Percentiles rank a stretch among this genome's conserved stretches.
phyloP scores from a whole-genome alignment of 805 yeast genomes.

The Dipodascus geniculatus region DNA sequence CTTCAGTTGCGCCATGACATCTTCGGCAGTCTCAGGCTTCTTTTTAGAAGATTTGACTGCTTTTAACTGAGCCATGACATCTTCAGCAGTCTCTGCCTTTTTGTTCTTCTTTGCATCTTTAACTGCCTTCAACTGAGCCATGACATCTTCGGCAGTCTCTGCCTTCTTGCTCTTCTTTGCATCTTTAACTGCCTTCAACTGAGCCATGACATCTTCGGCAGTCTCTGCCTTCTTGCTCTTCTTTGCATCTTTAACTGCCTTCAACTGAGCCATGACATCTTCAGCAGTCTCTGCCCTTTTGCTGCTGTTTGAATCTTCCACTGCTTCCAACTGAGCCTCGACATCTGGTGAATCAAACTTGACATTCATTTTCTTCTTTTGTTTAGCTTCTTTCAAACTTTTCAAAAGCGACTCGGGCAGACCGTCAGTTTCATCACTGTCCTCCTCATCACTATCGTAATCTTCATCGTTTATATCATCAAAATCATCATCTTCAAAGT shows the following conservation, averaged over 20 bases:
- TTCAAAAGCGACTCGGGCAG: neutral
- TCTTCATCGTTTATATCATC: neutral
- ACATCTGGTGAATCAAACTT: neutral
- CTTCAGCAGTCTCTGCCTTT: constrained; percentile 6
- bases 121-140: neutral
- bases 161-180: neutral
- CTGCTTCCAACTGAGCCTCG: neutral
- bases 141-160: neutral
- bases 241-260: neutral
- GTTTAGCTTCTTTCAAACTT: neutral
- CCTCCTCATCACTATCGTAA: neutral
- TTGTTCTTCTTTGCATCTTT: neutral
- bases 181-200: neutral
- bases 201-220: constrained; percentile 1
- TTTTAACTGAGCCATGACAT: constrained; percentile 6
- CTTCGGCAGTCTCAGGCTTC: constrained; percentile 6
- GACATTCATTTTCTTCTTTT: neutral
- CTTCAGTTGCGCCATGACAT: constrained; percentile 6
- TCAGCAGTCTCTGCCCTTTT: neutral
- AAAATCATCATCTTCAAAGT: neutral
- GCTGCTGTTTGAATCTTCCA: neutral
- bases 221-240: neutral
- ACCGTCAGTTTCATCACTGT: neutral
- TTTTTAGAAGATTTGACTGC: constrained; percentile 2
- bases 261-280: neutral